Evolutionary conservation across 306 rosid genomes (phyloP).

Genomic region (Acacia acuminata): DNA sequence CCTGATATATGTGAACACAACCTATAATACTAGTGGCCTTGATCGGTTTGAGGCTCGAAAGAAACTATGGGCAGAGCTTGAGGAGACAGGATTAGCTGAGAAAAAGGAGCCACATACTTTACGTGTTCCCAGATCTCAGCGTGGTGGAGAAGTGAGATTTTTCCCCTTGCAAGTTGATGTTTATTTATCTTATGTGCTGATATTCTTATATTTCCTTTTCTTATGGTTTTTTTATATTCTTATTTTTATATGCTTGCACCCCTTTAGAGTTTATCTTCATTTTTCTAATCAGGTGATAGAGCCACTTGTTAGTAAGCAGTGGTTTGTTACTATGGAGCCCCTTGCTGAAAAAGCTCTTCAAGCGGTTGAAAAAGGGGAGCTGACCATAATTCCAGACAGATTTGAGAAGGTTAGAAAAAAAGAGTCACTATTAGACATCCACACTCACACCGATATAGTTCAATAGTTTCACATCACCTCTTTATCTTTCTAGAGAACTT

Average conservation of each 20-base stretch:
- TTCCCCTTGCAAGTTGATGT: slow-evolving; percentile 19
- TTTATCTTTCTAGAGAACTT: not conserved
- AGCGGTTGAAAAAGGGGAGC: slow-evolving; percentile 78
- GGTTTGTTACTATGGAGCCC: slow-evolving; percentile 98
- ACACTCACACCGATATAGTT: not conserved
- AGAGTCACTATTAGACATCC: not conserved
- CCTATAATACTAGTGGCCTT: slow-evolving; percentile 66
- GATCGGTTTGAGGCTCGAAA: slow-evolving; percentile 97
- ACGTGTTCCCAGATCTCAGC: slow-evolving; percentile 98
- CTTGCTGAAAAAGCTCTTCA: slow-evolving; percentile 88
- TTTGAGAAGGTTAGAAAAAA: slow-evolving; percentile 74
- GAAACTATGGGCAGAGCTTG: slow-evolving; percentile 92
- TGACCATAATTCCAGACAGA: slow-evolving; percentile 89
- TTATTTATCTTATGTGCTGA: slow-evolving; percentile 16
- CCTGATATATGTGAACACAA: slow-evolving; percentile 34
- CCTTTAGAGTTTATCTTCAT: slow-evolving; percentile 27
- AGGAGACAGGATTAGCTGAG: slow-evolving; percentile 84
- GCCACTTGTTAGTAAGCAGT: slow-evolving; percentile 94
- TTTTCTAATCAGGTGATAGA: slow-evolving; percentile 72
- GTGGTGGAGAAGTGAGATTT: slow-evolving; percentile 94
- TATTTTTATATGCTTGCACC: not conserved
- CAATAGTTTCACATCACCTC: not conserved
- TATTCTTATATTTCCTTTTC: not conserved
- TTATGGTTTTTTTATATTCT: not conserved
- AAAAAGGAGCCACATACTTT: slow-evolving; percentile 85